Conservation (phyloP, 768 basidiomycete species). For the Chalciporus pseudorubinellus region DNA sequence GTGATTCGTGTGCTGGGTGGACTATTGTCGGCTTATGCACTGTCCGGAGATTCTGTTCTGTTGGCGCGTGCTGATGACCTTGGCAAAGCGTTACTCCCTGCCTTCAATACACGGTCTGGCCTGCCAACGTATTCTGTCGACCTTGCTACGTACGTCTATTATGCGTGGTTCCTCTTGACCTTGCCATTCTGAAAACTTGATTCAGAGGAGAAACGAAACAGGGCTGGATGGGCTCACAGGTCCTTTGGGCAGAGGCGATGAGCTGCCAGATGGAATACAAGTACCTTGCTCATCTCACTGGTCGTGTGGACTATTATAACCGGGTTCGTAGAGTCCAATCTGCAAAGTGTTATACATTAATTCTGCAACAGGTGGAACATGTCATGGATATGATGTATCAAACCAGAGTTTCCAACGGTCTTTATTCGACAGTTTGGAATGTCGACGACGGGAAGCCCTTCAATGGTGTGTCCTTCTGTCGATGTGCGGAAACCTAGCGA, state of each 20-base stretch:
- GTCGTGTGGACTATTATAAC: slow-evolving; percentile 36
- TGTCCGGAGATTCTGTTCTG: slow-evolving; percentile 59
- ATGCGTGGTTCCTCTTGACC: neutral
- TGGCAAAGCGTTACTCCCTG: slow-evolving; percentile 44
- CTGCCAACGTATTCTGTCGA: slow-evolving; percentile 51
- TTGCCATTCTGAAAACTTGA: slow-evolving; percentile 1
- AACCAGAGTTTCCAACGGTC: neutral
- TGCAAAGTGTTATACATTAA: neutral
- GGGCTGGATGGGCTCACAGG: slow-evolving; percentile 28
- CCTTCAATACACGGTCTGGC: slow-evolving; percentile 43
- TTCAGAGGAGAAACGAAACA: slow-evolving; percentile 34
- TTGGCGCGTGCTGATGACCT: slow-evolving; percentile 67
- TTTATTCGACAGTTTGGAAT: slow-evolving; percentile 25
- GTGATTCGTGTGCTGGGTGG: slow-evolving; percentile 79
- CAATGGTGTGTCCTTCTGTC: slow-evolving; percentile 12
- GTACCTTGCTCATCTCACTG: slow-evolving; percentile 50
- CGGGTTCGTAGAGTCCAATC: slow-evolving; percentile 17
- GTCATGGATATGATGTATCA: slow-evolving; percentile 30
- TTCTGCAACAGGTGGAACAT: slow-evolving; percentile 33
- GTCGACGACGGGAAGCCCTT: slow-evolving; percentile 16
- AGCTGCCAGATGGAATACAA: slow-evolving; percentile 52
- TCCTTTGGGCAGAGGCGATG: slow-evolving; percentile 41
- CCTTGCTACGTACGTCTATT: slow-evolving; percentile 38
- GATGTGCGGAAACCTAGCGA: neutral
- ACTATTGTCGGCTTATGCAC: slow-evolving; percentile 71